Conservation (phyloP, 176 grass and related monocot species). For the Urochloa ruziziensis region DNA sequence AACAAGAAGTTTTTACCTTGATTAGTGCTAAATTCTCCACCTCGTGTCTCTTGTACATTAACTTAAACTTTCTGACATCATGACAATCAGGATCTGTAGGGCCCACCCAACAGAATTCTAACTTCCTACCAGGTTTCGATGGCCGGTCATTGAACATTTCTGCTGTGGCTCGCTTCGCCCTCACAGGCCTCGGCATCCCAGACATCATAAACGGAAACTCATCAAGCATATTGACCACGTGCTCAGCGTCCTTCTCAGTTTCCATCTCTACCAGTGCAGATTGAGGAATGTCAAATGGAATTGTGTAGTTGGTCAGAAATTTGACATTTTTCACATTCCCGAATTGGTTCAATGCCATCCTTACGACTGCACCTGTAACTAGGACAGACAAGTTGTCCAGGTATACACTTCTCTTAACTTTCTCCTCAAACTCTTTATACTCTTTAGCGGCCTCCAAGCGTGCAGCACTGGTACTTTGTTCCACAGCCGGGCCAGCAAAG, state of each 20-base stretch:
- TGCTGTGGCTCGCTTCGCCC: slow-evolving; percentile 39
- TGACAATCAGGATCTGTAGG: slow-evolving; percentile 30
- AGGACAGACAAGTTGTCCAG: slow-evolving; percentile 57
- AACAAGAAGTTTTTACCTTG: slow-evolving; percentile 52
- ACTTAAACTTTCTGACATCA: slow-evolving; percentile 40
- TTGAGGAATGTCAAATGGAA: slow-evolving; percentile 61
- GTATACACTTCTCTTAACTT: slow-evolving; percentile 72
- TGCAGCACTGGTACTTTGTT: background rate
- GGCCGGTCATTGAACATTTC: slow-evolving; percentile 72
- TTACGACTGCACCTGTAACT: slow-evolving; percentile 44
- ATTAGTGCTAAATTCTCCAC: slow-evolving; percentile 61
- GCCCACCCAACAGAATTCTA: slow-evolving; percentile 37
- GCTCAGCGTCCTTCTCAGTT: slow-evolving; percentile 44
- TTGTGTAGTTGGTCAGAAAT: slow-evolving; percentile 58
- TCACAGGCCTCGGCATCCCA: slow-evolving; percentile 79
- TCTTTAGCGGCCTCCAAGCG: slow-evolving; percentile 38
- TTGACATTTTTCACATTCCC: slow-evolving; percentile 43
- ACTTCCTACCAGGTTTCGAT: slow-evolving; percentile 42
- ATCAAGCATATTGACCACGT: slow-evolving; percentile 42
- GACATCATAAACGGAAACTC: slow-evolving; percentile 79
- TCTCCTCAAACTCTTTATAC: slow-evolving; percentile 61
- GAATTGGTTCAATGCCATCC: slow-evolving; percentile 53
- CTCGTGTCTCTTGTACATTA: slow-evolving; percentile 50
- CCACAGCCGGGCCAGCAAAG: slow-evolving; percentile 8
- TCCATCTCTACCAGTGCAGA: slow-evolving; percentile 75